Percentiles rank a stretch among this genome's conserved stretches.
phyloP scores from a whole-genome alignment of 1,139 yeast species.

The Hyphopichia burtonii region DNA sequence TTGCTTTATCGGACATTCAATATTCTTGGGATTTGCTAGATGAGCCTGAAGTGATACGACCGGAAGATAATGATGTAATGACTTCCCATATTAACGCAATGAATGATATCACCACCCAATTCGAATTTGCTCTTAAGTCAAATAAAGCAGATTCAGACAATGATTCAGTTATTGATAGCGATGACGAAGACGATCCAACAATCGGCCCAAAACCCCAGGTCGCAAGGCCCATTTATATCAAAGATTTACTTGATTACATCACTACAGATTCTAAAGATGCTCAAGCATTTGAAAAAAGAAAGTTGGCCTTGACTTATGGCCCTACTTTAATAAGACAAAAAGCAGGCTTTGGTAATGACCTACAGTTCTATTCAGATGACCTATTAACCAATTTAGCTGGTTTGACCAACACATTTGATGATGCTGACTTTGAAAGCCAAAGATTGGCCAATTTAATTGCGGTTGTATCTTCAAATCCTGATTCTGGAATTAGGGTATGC shows the following conservation, averaged over 20 bases:
- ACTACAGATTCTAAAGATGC: conserved; percentile 40
- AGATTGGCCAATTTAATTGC: conserved; percentile 53
- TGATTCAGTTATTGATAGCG: conserved; percentile 39
- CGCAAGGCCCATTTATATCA: conserved; percentile 57
- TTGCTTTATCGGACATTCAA: conserved; percentile 1
- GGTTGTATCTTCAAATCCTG: conserved; percentile 49
- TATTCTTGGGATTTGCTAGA: conserved; percentile 9
- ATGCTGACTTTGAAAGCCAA: conserved; percentile 49
- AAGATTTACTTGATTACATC: conserved; percentile 59
- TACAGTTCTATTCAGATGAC: conserved; percentile 46
- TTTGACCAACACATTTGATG: conserved; percentile 48
- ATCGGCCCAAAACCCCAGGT: conserved; percentile 35
- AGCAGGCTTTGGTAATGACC: conserved; percentile 51
- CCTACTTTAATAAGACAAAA: conserved; percentile 58
- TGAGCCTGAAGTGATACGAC: conserved; percentile 6
- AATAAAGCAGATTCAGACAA: conserved; percentile 7
- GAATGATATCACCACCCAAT: not conserved
- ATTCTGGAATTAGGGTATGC: conserved; percentile 36
- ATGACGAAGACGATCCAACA: conserved; percentile 56
- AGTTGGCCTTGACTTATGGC: conserved; percentile 50
- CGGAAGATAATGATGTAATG: not conserved
- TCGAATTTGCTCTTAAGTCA: not conserved
- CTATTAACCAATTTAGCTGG: conserved; percentile 48
- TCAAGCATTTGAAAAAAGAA: conserved; percentile 51
- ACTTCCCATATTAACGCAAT: not conserved